Conservation (phyloP, 345 rosid genomes). For the Populus nigra region DNA sequence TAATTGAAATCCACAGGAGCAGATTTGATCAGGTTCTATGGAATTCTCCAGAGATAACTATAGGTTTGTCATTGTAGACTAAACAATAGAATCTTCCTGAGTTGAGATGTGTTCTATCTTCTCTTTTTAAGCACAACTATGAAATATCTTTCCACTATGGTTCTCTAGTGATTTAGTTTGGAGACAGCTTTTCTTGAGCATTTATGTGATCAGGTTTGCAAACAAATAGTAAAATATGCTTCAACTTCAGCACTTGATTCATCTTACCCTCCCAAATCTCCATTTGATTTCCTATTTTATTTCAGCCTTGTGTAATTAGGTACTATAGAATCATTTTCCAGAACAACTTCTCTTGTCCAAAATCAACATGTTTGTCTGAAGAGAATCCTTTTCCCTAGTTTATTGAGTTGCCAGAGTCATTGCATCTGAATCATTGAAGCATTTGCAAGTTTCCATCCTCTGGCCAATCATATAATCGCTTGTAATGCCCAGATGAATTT, state of each 20-base stretch:
- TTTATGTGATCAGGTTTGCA: no score
- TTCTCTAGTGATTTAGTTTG: background rate
- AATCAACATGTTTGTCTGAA: constrained; percentile 1
- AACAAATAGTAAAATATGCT: background rate
- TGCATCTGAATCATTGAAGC: background rate
- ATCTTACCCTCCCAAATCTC: background rate
- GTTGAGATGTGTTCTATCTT: background rate
- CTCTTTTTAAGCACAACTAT: background rate
- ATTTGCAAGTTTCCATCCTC: background rate
- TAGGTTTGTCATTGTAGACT: constrained; percentile 33
- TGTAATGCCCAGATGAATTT: background rate
- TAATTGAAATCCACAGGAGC: constrained; percentile 27
- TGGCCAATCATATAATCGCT: background rate
- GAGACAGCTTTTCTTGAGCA: no score
- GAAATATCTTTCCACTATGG: background rate
- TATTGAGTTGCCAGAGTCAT: background rate
- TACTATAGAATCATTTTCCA: background rate
- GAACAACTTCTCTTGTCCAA: background rate
- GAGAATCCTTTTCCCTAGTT: background rate
- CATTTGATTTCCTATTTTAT: background rate
- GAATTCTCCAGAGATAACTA: constrained; percentile 30
- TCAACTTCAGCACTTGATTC: background rate
- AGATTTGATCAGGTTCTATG: constrained; percentile 17
- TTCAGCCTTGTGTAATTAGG: background rate
- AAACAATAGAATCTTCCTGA: background rate